Conservation (phyloP, 768 basidiomycete species). For the Coprinopsis marcescibilis region DNA sequence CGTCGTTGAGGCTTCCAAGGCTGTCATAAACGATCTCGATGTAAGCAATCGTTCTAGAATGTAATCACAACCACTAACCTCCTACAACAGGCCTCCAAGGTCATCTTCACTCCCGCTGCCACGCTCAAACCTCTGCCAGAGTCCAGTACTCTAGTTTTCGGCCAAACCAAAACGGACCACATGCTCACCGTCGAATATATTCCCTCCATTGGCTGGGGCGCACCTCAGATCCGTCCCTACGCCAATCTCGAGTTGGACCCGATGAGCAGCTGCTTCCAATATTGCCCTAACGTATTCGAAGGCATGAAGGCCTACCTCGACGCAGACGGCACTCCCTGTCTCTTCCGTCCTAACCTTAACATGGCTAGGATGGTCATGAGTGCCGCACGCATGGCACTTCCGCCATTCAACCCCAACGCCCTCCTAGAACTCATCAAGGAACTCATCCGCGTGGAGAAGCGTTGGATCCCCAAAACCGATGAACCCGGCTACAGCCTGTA, state of each 20-base stretch:
- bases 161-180: slow-evolving; percentile 73
- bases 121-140: too few relatives aligned
- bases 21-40: too few relatives aligned
- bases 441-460: slow-evolving; percentile 63
- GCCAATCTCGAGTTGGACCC: slow-evolving; percentile 66
- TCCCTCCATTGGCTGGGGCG: slow-evolving; percentile 59
- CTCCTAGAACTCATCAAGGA: slow-evolving; percentile 70
- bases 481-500: slow-evolving; percentile 76
- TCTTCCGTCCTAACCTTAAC: slow-evolving; percentile 83
- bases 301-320: slow-evolving; percentile 81
- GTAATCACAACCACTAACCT: too few relatives aligned
- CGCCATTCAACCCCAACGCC: slow-evolving; percentile 70
- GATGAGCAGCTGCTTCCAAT: slow-evolving; percentile 75
- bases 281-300: slow-evolving; percentile 82
- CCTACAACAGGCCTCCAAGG: too few relatives aligned
- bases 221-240: slow-evolving; percentile 72
- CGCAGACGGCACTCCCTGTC: slow-evolving; percentile 62
- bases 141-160: too few relatives aligned
- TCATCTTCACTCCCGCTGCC: too few relatives aligned
- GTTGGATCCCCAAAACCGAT: slow-evolving; percentile 86
- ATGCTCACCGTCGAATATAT: slow-evolving; percentile 69
- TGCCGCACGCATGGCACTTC: slow-evolving; percentile 65
- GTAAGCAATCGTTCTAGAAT: too few relatives aligned
- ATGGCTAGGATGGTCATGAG: slow-evolving; percentile 76
- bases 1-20: too few relatives aligned